These are phyloP conservation scores for Monosporozyma aerobia DNA, from an alignment of 805 yeast species.

Conservation along the genomic window DNA sequence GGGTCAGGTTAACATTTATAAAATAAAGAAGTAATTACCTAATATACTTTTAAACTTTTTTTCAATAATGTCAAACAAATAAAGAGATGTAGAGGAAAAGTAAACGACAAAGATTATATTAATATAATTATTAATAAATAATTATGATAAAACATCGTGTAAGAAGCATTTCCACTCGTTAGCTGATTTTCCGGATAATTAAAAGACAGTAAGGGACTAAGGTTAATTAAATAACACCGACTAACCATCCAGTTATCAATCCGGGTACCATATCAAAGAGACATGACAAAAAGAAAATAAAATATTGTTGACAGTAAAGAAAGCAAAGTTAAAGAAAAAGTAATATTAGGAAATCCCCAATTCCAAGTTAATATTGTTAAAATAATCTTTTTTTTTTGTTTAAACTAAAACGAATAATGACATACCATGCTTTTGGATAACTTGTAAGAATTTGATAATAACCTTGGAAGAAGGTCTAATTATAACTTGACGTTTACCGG, in stretches of 20 bases:
- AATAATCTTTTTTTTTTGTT: not conserved
- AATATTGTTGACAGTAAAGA: not conserved
- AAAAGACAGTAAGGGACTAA: slow-evolving; percentile 94
- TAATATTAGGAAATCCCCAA: not conserved
- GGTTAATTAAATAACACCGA: slow-evolving; percentile 35
- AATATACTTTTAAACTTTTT: not conserved
- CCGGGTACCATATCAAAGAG: slow-evolving; percentile 40
- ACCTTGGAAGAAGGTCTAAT: slow-evolving; percentile 98
- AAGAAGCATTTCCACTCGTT: slow-evolving; percentile 50
- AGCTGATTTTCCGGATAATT: slow-evolving; percentile 81
- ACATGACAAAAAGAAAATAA: not conserved
- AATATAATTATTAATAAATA: not conserved
- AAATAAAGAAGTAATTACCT: not conserved
- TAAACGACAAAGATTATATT: slow-evolving; percentile 44
- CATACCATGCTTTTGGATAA: slow-evolving; percentile 91
- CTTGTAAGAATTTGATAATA: slow-evolving; percentile 89
- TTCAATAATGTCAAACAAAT: not conserved
- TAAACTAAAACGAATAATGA: slow-evolving; percentile 2
- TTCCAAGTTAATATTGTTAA: not conserved
- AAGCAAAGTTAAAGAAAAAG: not conserved
- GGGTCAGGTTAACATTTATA: not conserved
- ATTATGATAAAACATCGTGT: slow-evolving; percentile 38
- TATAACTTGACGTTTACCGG: slow-evolving; percentile 97
- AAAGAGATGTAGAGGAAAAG: slow-evolving; percentile 52
- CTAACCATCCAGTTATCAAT: slow-evolving; percentile 98